phyloP scores from a whole-genome alignment of 2,329 filamentous ascomycete species.

The Aspergillus pseudoviridinutans region DNA sequence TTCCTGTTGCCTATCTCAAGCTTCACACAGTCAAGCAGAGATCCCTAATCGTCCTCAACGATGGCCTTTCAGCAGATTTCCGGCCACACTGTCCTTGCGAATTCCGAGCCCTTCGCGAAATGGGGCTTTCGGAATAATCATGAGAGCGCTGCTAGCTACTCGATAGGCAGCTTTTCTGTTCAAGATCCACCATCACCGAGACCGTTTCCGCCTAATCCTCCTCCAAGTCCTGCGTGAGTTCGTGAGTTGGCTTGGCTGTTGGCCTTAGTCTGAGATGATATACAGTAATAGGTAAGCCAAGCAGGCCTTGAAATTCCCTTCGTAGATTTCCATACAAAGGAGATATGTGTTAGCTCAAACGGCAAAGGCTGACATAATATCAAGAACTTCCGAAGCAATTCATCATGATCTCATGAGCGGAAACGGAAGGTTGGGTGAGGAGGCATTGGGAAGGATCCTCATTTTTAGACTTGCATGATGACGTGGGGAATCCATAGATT shows the following conservation, averaged over 20 bases:
- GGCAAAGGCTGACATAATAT: neutral
- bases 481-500: neutral
- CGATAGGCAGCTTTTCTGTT: slow-evolving; percentile 8
- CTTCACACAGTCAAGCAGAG: neutral
- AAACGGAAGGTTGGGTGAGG: neutral
- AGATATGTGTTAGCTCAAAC: neutral
- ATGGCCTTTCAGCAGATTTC: neutral
- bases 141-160: neutral
- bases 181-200: slow-evolving; percentile 27
- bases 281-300: neutral
- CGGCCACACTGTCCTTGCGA: too few relatives aligned
- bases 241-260: neutral
- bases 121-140: neutral
- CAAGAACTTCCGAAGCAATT: neutral
- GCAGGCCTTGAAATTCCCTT: neutral
- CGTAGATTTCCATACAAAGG: neutral
- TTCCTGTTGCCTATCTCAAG: neutral
- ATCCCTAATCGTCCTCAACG: neutral
- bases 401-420: neutral
- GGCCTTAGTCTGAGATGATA: neutral
- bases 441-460: neutral
- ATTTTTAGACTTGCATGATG: neutral
- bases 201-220: slow-evolving; percentile 38
- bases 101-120: neutral
- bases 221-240: slow-evolving; percentile 35